phyloP scores from a whole-genome alignment of 352 stramenopile species.

The Paralagenidium karlingii region DNA sequence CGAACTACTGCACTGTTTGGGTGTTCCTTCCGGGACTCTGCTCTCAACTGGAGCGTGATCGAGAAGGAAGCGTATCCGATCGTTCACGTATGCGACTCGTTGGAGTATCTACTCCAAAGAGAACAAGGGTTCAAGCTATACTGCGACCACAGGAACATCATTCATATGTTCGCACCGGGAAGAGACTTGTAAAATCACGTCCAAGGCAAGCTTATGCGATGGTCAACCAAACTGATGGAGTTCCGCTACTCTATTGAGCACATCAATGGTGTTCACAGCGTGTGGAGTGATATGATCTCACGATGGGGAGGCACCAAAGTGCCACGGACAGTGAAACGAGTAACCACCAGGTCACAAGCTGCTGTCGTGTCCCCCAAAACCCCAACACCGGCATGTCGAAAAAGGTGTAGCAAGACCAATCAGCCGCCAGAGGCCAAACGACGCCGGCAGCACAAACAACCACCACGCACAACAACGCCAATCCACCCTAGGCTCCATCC shows the following conservation, averaged over 20 bases:
- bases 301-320: background rate
- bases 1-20: slow-evolving; percentile 3
- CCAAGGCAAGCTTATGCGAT: background rate
- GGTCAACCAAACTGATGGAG: slow-evolving; percentile 1
- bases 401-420: no score
- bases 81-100: slow-evolving; percentile 1
- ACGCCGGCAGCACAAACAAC: no score
- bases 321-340: no score
- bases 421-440: no score
- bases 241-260: slow-evolving; percentile 2
- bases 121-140: slow-evolving; percentile 3
- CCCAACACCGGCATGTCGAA: no score
- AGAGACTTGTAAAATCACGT: slow-evolving; percentile 6
- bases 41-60: slow-evolving; percentile 10
- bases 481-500: no score
- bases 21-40: no score
- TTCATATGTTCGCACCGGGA: slow-evolving; percentile 8
- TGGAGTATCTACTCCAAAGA: slow-evolving; percentile 7
- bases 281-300: background rate
- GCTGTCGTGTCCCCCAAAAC: no score
- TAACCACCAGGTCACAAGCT: no score
- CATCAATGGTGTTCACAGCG: slow-evolving; percentile 5
- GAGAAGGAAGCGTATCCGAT: slow-evolving; percentile 10
- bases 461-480: no score
- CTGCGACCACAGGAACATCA: slow-evolving; percentile 12